Evolutionary conservation across 2,329 filamentous ascomycete species (phyloP).

Genomic region (Trichoderma lentiforme): DNA sequence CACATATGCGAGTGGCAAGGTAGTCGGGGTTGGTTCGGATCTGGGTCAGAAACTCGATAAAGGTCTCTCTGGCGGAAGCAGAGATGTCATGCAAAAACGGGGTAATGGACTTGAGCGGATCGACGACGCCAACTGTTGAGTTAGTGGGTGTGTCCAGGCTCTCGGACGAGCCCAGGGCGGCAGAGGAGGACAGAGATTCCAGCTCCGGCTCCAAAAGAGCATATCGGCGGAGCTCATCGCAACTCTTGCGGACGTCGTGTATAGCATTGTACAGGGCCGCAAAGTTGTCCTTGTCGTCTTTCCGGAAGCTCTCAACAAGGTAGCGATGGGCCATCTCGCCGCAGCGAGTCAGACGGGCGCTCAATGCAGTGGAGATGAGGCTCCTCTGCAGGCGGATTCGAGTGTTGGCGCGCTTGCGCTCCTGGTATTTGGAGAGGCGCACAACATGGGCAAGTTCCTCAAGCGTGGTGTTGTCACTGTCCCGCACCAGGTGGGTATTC

Average conservation of each 20-base stretch:
- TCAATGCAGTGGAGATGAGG: conserved; percentile 71
- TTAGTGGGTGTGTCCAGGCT: conserved; percentile 47
- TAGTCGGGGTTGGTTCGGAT: conserved; percentile 86
- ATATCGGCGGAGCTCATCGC: conserved; percentile 68
- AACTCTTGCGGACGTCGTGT: conserved; percentile 74
- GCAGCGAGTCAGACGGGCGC: conserved; percentile 69
- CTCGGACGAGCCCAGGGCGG: conserved; percentile 43
- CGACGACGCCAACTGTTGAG: conserved; percentile 38
- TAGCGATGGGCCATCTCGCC: conserved; percentile 72
- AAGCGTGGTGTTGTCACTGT: conserved; percentile 65
- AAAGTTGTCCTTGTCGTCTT: conserved; percentile 76
- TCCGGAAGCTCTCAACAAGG: conserved; percentile 73
- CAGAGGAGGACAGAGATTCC: conserved; percentile 51
- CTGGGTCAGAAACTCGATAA: conserved; percentile 76
- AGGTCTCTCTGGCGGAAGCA: conserved; percentile 66
- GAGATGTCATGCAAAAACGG: conserved; percentile 73
- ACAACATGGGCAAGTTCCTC: conserved; percentile 77
- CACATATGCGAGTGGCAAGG: conserved; percentile 75
- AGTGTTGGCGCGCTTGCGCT: conserved; percentile 72
- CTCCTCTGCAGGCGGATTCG: conserved; percentile 71
- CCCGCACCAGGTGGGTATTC: conserved; percentile 57
- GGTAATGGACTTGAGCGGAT: conserved; percentile 39
- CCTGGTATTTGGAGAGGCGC: conserved; percentile 74
- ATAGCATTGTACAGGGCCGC: conserved; percentile 71
- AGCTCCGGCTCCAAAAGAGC: conserved; percentile 70